A percentile compares a stretch with the other conserved stretches of the same genome.
Conservation (phyloP, 2,329 filamentous ascomycete genomes). For the Coleophoma crateriformis region DNA sequence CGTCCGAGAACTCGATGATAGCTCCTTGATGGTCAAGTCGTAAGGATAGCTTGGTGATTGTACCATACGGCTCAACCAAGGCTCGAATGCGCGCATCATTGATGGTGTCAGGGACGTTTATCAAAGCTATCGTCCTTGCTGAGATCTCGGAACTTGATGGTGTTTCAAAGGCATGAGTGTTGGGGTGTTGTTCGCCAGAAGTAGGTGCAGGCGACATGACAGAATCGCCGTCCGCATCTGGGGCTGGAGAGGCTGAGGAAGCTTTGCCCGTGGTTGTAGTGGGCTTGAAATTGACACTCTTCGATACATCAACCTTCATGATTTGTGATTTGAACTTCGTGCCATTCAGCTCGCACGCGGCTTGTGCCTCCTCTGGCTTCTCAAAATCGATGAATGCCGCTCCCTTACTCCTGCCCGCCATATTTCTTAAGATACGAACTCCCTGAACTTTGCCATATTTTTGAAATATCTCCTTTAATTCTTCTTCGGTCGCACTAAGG, state of each 20-base stretch:
- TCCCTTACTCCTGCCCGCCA: constrained; percentile 66
- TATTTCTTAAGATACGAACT: constrained; percentile 64
- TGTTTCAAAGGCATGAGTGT: constrained; percentile 18
- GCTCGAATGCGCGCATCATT: constrained; percentile 78
- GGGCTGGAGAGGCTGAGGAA: constrained; percentile 26
- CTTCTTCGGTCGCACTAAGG: constrained; percentile 54
- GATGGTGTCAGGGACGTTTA: constrained; percentile 87
- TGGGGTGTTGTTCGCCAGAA: constrained; percentile 11
- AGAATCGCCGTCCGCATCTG: constrained; percentile 26
- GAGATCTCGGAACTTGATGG: constrained; percentile 44
- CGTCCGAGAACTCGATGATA: constrained; percentile 72
- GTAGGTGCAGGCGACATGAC: constrained; percentile 24
- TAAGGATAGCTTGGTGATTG: constrained; percentile 69
- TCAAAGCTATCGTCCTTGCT: constrained; percentile 71
- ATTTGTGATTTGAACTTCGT: constrained; percentile 63
- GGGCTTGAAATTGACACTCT: constrained; percentile 50
- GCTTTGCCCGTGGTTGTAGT: constrained; percentile 37
- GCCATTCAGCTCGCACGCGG: constrained; percentile 64
- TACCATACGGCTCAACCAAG: constrained; percentile 65
- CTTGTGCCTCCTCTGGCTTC: constrained; percentile 62
- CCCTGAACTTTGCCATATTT: constrained; percentile 72
- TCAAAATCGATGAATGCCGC: constrained; percentile 77
- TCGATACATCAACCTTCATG: constrained; percentile 59
- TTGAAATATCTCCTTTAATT: constrained; percentile 65
- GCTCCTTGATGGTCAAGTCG: constrained; percentile 80